Percentiles rank a stretch among this genome's conserved stretches.
Conservation (phyloP, 2,329 filamentous ascomycete genomes). For the Geoglossum cookeanum region DNA sequence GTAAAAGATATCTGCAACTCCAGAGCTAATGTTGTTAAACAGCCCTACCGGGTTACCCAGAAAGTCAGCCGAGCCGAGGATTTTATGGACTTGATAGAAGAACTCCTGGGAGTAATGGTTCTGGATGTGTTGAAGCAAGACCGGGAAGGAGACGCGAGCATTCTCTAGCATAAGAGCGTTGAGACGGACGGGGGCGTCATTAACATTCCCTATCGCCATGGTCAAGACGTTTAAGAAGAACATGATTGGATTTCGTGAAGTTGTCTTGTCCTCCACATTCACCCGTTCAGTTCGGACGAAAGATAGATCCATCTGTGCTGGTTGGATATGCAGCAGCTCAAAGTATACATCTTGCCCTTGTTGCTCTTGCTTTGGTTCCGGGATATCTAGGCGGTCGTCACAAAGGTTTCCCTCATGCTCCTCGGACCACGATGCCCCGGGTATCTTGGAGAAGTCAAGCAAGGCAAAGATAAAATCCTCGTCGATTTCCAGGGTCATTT, state of each 20-base stretch:
- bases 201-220: conserved; percentile 98
- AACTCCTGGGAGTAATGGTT: conserved; percentile 96
- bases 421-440: conserved; percentile 72
- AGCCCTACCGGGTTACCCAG: conserved; percentile 90
- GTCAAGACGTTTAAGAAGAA: conserved; percentile 97
- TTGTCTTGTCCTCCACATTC: conserved; percentile 88
- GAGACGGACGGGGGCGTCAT: conserved; percentile 84
- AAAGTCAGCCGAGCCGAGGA: conserved; percentile 93
- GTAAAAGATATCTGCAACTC: conserved; percentile 96
- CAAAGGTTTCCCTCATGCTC: conserved; percentile 71
- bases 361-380: conserved; percentile 71
- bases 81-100: conserved; percentile 89
- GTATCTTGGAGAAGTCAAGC: conserved; percentile 84
- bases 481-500: conserved; percentile 95
- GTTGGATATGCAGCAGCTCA: conserved; percentile 88
- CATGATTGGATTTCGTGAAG: conserved; percentile 85
- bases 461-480: conserved; percentile 97
- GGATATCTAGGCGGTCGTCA: conserved; percentile 77
- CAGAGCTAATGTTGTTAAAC: conserved; percentile 96
- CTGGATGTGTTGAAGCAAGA: conserved; percentile 69
- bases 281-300: conserved; percentile 93
- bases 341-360: conserved; percentile 93
- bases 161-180: conserved; percentile 93
- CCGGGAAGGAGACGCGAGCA: conserved; percentile 68
- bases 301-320: conserved; percentile 92